Percentiles rank a stretch among this genome's conserved stretches.
phyloP scores from a whole-genome alignment of 768 basidiomycete species.

The Auricularia auricula-judae region DNA sequence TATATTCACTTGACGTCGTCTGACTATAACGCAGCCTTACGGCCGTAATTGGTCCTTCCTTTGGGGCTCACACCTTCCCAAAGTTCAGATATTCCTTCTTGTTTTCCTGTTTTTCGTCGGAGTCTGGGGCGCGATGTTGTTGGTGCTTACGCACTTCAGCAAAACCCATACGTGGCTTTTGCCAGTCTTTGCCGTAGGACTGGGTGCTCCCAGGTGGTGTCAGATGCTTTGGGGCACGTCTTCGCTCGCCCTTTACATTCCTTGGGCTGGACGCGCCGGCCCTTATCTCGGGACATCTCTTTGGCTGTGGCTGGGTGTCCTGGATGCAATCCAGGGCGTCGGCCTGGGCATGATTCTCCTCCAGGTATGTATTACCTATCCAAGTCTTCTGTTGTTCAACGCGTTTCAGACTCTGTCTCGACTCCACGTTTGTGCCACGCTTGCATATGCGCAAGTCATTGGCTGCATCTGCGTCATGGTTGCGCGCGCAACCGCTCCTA shows the following conservation, averaged over 20 bases:
- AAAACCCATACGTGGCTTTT: conserved; percentile 94
- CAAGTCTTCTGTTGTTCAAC: conserved; percentile 7
- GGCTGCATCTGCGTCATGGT: conserved; percentile 88
- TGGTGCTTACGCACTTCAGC: conserved; percentile 71
- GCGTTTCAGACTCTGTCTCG: conserved; percentile 66
- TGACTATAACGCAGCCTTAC: conserved; percentile 46
- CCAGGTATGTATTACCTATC: conserved; percentile 27
- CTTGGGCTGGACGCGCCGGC: conserved; percentile 79
- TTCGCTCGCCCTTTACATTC: conserved; percentile 83
- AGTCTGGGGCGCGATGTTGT: conserved; percentile 70
- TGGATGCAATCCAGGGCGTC: conserved; percentile 90
- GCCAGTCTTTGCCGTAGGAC: conserved; percentile 89
- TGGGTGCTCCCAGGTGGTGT: conserved; percentile 92
- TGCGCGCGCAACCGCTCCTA: conserved; percentile 83
- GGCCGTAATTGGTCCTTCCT: conserved; percentile 94
- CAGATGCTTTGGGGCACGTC: conserved; percentile 98
- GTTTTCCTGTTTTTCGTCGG: conserved; percentile 77
- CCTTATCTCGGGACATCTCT: conserved; percentile 84
- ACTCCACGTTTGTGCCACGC: conserved; percentile 86
- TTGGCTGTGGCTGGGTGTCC: conserved; percentile 92
- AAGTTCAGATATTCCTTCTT: conserved; percentile 74
- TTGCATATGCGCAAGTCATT: conserved; percentile 83
- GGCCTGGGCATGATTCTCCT: conserved; percentile 86
- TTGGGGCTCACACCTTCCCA: conserved; percentile 73
- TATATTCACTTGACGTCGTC: conserved; percentile 1